These are phyloP conservation scores for Sarcodon sp. DNA, from an alignment of 768 basidiomycete genomes.

Conservation along the genomic window DNA sequence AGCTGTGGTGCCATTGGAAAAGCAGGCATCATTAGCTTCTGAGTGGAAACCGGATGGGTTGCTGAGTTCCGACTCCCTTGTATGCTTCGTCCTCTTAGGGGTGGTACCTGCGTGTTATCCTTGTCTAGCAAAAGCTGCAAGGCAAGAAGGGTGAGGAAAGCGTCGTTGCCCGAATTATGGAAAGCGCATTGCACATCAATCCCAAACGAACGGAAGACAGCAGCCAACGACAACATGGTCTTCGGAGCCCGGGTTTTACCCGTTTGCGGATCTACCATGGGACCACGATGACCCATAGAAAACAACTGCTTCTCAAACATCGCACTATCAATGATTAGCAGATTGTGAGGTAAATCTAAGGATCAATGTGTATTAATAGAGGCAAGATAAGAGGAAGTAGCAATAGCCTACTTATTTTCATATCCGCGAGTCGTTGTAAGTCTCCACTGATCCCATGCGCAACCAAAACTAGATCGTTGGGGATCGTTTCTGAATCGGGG, in stretches of 20 bases:
- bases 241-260: conserved; percentile 36
- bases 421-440: conserved; percentile 55
- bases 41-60: neutral
- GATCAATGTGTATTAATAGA: neutral
- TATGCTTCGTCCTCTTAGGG: conserved; percentile 4
- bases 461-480: conserved; percentile 64
- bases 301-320: conserved; percentile 53
- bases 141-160: conserved; percentile 53
- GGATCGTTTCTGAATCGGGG: conserved; percentile 61
- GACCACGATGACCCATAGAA: conserved; percentile 37
- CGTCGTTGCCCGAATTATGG: conserved; percentile 76
- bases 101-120: conserved; percentile 19
- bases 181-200: conserved; percentile 27
- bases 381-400: conserved; percentile 2
- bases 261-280: conserved; percentile 45
- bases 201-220: conserved; percentile 48
- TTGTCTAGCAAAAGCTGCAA: conserved; percentile 62
- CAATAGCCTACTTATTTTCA: conserved; percentile 58
- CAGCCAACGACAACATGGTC: conserved; percentile 48
- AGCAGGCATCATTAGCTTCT: neutral
- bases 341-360: conserved; percentile 62
- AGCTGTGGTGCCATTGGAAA: too few species aligned
- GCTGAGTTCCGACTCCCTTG: conserved; percentile 1
- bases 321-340: conserved; percentile 55
- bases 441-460: conserved; percentile 46